Evolutionary conservation across 345 rosid species (phyloP), one percentile per base, ranked within the genome.

Genomic region (Gynandropsis gynandra): DNA sequence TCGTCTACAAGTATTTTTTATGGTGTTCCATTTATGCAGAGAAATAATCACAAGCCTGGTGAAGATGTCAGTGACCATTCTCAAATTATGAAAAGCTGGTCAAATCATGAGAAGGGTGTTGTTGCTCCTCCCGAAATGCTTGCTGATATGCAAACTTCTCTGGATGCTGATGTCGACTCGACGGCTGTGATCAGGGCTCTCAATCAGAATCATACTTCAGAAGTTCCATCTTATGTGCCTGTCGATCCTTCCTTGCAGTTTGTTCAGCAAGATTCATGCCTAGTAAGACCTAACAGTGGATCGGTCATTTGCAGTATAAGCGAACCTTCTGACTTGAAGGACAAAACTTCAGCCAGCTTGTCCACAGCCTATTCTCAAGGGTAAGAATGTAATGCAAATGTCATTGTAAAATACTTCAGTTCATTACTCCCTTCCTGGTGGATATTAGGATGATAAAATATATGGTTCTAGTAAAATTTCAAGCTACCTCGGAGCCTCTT

Each of bases 331-430:
- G 66, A 75, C 44, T 45, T 40, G 38, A 49, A 36, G 0, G 58
- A 57, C 16, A 73, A 68, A 35, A 62, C 48, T 43, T 65, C 77
- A 37, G 63, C 38, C 17, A 66, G 55, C 51, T 32, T 70, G 42
- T 82, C 95, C 42, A 75, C 61, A 66, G 67, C 69, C 31, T 79
- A 69, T 64, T 79, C 89, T 69, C 79, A 81, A 74, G 82, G 85
- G 96, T 87, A 70, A 68, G 71, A 29, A 24, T 24, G 29, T 24
- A 24, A 24, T 5, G 5, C 34, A 18, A 39, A 37, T 29, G 7
- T 38, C n/a, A 31, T 27, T 16, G 44, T 24, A 17, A 16, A 34
- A 19, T 16, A 9, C 10, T 35, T 16, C 20, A n/a, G 36, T 4
- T 16, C 48, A 10, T 48, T 37, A 34, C 0, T 55, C 33, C 11